Conservation (phyloP, 2,329 filamentous ascomycete species). For the Hypoxylon sp. region DNA sequence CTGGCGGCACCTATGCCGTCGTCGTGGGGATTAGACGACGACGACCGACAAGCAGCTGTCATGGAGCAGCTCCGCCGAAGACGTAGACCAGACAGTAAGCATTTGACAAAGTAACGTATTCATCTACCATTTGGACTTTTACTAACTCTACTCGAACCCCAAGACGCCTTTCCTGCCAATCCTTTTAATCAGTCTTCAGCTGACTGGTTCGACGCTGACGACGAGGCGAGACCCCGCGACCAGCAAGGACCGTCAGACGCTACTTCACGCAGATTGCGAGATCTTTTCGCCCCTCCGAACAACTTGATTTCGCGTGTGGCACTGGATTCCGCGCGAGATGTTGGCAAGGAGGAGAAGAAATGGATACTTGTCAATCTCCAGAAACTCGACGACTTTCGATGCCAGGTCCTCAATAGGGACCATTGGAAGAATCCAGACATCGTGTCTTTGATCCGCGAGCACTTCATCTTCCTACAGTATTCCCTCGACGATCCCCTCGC, state of each 20-base stretch:
- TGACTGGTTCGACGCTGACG: slow-evolving; percentile 47
- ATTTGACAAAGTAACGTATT: no score
- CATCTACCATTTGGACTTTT: neutral
- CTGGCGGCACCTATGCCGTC: slow-evolving; percentile 74
- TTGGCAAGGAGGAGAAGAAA: slow-evolving; percentile 87
- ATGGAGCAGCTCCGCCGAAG: slow-evolving; percentile 69
- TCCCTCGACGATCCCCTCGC: slow-evolving; percentile 83
- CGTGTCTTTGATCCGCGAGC: slow-evolving; percentile 81
- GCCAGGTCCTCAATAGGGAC: slow-evolving; percentile 91
- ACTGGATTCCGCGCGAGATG: slow-evolving; percentile 85
- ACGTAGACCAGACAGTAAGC: slow-evolving; percentile 45
- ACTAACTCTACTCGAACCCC: slow-evolving; percentile 10
- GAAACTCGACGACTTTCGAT: slow-evolving; percentile 91
- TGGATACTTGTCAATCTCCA: slow-evolving; percentile 98
- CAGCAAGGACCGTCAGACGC: slow-evolving; percentile 57
- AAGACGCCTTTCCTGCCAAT: slow-evolving; percentile 35
- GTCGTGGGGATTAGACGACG: slow-evolving; percentile 61
- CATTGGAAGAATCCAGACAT: slow-evolving; percentile 91
- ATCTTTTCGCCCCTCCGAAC: slow-evolving; percentile 91
- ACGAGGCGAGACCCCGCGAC: slow-evolving; percentile 44
- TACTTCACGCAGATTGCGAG: slow-evolving; percentile 81
- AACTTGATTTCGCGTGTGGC: slow-evolving; percentile 81
- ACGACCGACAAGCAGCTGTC: slow-evolving; percentile 67
- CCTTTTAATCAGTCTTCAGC: slow-evolving; percentile 44
- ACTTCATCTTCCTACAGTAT: slow-evolving; percentile 96